Evolutionary conservation across 257 asterid genomes (phyloP).

Genomic region (Solanum chilense): DNA sequence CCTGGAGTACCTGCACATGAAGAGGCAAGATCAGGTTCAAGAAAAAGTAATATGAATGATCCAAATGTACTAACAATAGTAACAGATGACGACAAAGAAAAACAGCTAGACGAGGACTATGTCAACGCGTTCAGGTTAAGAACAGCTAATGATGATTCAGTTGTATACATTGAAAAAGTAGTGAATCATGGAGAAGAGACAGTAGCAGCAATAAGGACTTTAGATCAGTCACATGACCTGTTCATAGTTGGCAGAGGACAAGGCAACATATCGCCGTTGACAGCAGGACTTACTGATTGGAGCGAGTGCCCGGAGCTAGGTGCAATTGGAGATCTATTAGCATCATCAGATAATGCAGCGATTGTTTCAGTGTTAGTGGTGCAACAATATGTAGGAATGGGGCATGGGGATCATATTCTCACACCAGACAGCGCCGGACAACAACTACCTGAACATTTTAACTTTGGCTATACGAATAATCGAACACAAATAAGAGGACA

Average conservation of each 20-base stretch:
- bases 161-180: slow-evolving; percentile 32
- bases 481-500: background rate
- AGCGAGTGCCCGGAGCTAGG: slow-evolving; percentile 99
- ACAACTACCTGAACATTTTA: slow-evolving; percentile 13
- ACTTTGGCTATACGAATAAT: background rate
- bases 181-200: slow-evolving; percentile 87
- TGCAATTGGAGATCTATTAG: slow-evolving; percentile 77
- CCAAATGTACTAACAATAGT: slow-evolving; percentile 22
- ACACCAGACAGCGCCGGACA: slow-evolving; percentile 42
- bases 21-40: background rate
- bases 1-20: slow-evolving; percentile 24
- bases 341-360: slow-evolving; percentile 77
- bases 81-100: slow-evolving; percentile 39
- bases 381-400: slow-evolving; percentile 73
- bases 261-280: slow-evolving; percentile 51
- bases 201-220: slow-evolving; percentile 58
- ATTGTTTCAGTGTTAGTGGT: slow-evolving; percentile 76
- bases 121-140: slow-evolving; percentile 43
- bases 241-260: slow-evolving; percentile 81
- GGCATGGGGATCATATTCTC: slow-evolving; percentile 25
- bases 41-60: background rate
- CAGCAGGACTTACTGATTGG: slow-evolving; percentile 94
- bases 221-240: slow-evolving; percentile 52
- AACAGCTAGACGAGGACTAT: slow-evolving; percentile 50
- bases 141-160: slow-evolving; percentile 33